Evolutionary conservation across 176 grass and related monocot species (phyloP), one percentile per base, ranked within the genome.

Genomic region (Musa beccarii): DNA sequence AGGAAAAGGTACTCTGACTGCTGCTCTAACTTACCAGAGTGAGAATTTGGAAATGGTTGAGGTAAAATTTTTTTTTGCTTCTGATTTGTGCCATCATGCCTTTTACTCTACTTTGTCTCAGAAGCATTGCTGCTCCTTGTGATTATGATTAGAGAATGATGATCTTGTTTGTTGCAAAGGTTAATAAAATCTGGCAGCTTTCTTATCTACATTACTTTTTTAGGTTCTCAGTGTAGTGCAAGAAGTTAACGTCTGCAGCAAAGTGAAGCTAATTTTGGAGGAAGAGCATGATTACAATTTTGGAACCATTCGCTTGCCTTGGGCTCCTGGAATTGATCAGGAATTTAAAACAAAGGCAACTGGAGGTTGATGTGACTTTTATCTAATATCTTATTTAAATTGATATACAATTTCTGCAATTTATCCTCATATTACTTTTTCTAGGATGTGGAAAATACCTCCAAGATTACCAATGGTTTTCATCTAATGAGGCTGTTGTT

Each of bases 161-260:
- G 77, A 14, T 26, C 1, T 56, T 79, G 52, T 69, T 50, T 53
- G 12, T 66, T 52, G 29, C 13, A 13, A 52, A 53, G 20, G 51
- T 24, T 51, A 72, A 63, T 72, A 1, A 22, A 16, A 61, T 64
- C 76, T 64, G 73, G 25, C 28, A 54, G 65, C 75, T 87, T 93
- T 19, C 63, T 89, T 24, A 78, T 82, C 63, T n/a, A 13, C 16
- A 24, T 65, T 83, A 64, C 22, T 70, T 80, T 86, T 73, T 20
- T 86, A 98, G 95, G 86, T 87, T 86, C 86, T 98, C 50, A 82
- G 87, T 70, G 80, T 88, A 72, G 78, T 83, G 57, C 95, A 98
- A 80, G 84, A 93, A 84, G 73, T 98, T 85, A 91, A 93, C 77
- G 95, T 98, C 54, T 98, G 95, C 74, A 83, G 72, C 72, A 98